These are phyloP conservation scores for Neurospora sp. DNA, from an alignment of 495 filamentous ascomycete species.

Conservation along the genomic window DNA sequence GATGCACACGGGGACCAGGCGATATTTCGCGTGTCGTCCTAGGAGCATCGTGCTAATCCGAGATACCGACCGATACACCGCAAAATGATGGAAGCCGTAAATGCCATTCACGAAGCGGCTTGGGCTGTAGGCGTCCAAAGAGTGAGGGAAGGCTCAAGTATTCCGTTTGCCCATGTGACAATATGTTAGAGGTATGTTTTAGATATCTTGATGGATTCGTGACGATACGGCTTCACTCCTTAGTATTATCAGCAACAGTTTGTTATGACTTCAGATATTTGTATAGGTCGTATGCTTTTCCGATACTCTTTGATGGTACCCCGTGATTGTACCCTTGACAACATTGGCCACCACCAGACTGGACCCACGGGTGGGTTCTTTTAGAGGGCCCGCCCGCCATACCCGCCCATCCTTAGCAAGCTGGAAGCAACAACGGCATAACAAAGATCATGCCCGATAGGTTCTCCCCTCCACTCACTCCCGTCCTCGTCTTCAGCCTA, in stretches of 20 bases:
- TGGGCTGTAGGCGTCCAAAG: neutral
- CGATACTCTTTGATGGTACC: neutral
- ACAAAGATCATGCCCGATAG: neutral
- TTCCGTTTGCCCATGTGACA: neutral
- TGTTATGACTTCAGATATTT: neutral
- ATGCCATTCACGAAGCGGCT: neutral
- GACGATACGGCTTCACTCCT: neutral
- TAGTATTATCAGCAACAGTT: neutral
- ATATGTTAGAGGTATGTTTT: neutral
- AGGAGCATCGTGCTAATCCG: neutral
- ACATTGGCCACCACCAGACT: neutral
- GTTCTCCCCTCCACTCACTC: neutral
- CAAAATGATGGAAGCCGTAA: neutral
- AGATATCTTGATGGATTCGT: neutral
- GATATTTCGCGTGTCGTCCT: neutral
- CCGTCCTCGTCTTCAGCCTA: neutral
- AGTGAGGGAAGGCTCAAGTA: neutral
- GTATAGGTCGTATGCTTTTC: neutral
- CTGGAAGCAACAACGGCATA: neutral
- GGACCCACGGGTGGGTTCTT: neutral
- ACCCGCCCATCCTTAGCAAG: neutral
- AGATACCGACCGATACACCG: neutral
- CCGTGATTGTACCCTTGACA: neutral
- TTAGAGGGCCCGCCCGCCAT: neutral
- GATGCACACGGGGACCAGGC: neutral